Evolutionary conservation across 768 basidiomycete species (phyloP), one percentile per base, ranked within the genome.

Genomic region (Roridomyces roridus): DNA sequence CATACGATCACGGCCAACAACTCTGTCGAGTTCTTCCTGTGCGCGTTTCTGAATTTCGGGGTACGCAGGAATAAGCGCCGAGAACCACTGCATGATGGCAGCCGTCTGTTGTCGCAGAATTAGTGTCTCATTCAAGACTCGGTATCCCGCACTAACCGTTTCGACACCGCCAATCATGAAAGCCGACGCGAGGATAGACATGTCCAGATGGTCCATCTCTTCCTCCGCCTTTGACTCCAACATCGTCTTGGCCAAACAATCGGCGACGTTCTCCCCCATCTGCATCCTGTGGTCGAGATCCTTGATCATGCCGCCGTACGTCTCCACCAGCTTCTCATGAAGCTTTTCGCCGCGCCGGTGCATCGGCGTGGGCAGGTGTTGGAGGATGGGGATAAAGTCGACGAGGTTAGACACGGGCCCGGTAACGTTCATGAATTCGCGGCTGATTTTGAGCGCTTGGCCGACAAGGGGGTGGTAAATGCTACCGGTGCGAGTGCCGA

Each of bases 101-200:
- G 46, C 67, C 62, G 50, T 69, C 64, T 65, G 23, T 23, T 3
- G 23, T 15, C 10, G 6, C 15, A 10, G 11, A 25, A 23, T 24
- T 18, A 56, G 18, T 5, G 4, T 10, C 15, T 39, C 25, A 34
- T 35, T n/a, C 10, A 46, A 17, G 39, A 41, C 17, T 28, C 21
- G 10, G 6, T 25, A 36, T 39, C 8, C 18, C 18, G 44, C 11
- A 46, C 69, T 14, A 25, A 72, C 70, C 51, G 72, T 67, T 26
- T 72, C 64, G 10, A 73, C 69, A 20, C 72, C 72, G 1, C 72
- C 72, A 23, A 72, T 57, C 5, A 64, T 67, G 47, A 74, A 73
- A 1, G 62, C 73, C 4, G 65, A 57, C 6, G 68, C 62, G 7
- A 73, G 61, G 60, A 74, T 70, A 34, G 67, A 70, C 47, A 72